phyloP scores from a whole-genome alignment of 225 moss, liverwort and hornwort genomes.

The Sphagnum tenellum region DNA sequence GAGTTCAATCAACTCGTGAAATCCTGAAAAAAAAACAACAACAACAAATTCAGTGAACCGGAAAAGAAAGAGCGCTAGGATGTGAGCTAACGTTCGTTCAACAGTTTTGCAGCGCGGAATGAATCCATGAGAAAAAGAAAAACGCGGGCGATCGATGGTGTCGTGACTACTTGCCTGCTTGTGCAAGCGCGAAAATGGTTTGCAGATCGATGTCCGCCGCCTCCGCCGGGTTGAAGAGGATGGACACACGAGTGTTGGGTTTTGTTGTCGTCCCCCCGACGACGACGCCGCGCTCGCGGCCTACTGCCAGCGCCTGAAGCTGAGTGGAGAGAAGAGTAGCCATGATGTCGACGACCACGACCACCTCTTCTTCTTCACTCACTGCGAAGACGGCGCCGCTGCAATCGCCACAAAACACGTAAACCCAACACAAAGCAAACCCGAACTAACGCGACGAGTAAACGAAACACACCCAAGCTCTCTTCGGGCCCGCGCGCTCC shows the following conservation, averaged over 20 bases:
- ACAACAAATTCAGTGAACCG: not conserved
- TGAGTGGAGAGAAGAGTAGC: constrained; percentile 34
- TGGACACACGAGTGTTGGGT: constrained; percentile 42
- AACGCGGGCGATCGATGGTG: not conserved
- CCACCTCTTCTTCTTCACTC: too few species aligned
- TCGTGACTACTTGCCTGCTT: constrained; percentile 32
- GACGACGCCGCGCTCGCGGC: constrained; percentile 2
- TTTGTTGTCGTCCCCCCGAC: constrained; percentile 13
- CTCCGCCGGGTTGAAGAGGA: constrained; percentile 62
- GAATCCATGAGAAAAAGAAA: not conserved
- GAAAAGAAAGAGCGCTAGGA: not conserved
- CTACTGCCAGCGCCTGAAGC: constrained; percentile 64
- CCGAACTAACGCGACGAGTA: too few species aligned
- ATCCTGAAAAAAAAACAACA: constrained; percentile 26
- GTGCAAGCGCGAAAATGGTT: constrained; percentile 57
- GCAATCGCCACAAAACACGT: too few species aligned
- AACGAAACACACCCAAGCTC: too few species aligned
- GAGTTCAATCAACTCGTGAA: constrained; percentile 43
- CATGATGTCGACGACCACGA: constrained; percentile 10
- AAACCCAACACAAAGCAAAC: too few species aligned
- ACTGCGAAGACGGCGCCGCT: too few species aligned
- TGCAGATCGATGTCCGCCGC: constrained; percentile 80
- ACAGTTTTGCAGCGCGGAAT: not conserved
- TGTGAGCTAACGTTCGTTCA: not conserved
- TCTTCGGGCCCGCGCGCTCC: too few species aligned